These are phyloP conservation scores for Ophiocordyceps camponoti-saundersi DNA, from an alignment of 2,329 filamentous ascomycete species.

Conservation along the genomic window DNA sequence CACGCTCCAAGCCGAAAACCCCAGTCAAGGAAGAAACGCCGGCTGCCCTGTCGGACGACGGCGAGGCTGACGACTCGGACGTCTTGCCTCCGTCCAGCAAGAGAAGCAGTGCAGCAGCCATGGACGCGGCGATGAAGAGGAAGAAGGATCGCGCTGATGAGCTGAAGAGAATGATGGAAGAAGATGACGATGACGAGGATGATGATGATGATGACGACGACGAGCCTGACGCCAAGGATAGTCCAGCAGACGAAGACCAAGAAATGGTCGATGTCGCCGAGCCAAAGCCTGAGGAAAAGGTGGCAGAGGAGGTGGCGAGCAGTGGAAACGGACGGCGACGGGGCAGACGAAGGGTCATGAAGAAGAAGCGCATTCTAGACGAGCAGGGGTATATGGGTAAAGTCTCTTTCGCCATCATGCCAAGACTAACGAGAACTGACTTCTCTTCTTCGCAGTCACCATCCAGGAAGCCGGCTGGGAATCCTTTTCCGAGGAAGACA, in stretches of 20 bases:
- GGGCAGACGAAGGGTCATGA: constrained; percentile 65
- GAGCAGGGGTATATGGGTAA: constrained; percentile 79
- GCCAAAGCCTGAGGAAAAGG: constrained; percentile 19
- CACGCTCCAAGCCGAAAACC: constrained; percentile 30
- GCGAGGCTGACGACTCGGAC: constrained; percentile 21
- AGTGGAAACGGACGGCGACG: constrained; percentile 46
- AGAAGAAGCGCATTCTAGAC: constrained; percentile 74
- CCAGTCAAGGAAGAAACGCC: constrained; percentile 10
- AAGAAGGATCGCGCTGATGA: constrained; percentile 20
- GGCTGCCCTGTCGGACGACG: constrained; percentile 20
- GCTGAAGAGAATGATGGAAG: constrained; percentile 29
- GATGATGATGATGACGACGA: constrained; percentile 15
- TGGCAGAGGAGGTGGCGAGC: constrained; percentile 35
- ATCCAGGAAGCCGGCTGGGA: constrained; percentile 78
- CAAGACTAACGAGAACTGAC: neutral
- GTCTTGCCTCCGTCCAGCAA: constrained; percentile 9
- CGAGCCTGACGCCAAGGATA: constrained; percentile 9
- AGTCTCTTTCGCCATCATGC: constrained; percentile 10
- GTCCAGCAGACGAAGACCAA: constrained; percentile 10
- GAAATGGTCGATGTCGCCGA: constrained; percentile 23
- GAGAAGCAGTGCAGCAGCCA: constrained; percentile 7
- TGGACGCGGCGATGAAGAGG: constrained; percentile 10
- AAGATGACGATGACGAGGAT: constrained; percentile 33
- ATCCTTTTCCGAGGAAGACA: constrained; percentile 73
- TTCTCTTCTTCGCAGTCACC: constrained; percentile 42